Percentiles rank a stretch among this genome's conserved stretches.
phyloP scores from a whole-genome alignment of 2,329 filamentous ascomycete genomes.

The Onygenales sp. region DNA sequence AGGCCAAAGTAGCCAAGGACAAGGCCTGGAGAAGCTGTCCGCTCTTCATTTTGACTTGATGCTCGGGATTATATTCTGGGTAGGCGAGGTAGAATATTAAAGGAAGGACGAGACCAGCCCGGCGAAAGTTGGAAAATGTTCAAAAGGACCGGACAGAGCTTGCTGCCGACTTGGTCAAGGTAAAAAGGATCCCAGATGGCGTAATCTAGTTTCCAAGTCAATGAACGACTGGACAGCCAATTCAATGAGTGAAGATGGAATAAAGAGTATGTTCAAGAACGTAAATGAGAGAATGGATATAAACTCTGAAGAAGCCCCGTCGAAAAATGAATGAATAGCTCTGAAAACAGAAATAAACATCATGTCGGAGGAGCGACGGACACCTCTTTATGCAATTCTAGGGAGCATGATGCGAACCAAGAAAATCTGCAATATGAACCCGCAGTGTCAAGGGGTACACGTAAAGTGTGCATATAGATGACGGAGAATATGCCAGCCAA shows the following conservation, averaged over 20 bases:
- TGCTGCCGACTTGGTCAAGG: background rate
- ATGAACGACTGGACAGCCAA: background rate
- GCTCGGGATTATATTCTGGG: background rate
- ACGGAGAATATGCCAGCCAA: background rate
- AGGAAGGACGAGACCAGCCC: slow-evolving; percentile 2
- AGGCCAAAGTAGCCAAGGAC: background rate
- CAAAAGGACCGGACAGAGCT: background rate
- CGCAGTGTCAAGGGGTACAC: background rate
- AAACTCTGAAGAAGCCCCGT: background rate
- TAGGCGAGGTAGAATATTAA: background rate
- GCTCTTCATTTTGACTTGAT: slow-evolving; percentile 1
- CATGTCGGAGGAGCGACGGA: background rate
- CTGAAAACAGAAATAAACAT: background rate
- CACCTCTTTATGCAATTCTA: background rate
- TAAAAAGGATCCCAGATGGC: background rate
- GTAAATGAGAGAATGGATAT: background rate
- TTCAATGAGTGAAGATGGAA: background rate
- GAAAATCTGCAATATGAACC: background rate
- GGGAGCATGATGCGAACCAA: background rate
- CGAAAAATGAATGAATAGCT: background rate
- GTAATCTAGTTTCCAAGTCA: background rate
- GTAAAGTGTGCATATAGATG: background rate
- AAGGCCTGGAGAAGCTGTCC: slow-evolving; percentile 1
- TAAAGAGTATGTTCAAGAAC: no score
- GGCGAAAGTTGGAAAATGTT: background rate